Base-by-base conservation (phyloP, 1,284 basidiomycete genomes). In the Irpex lacteus region DNA sequence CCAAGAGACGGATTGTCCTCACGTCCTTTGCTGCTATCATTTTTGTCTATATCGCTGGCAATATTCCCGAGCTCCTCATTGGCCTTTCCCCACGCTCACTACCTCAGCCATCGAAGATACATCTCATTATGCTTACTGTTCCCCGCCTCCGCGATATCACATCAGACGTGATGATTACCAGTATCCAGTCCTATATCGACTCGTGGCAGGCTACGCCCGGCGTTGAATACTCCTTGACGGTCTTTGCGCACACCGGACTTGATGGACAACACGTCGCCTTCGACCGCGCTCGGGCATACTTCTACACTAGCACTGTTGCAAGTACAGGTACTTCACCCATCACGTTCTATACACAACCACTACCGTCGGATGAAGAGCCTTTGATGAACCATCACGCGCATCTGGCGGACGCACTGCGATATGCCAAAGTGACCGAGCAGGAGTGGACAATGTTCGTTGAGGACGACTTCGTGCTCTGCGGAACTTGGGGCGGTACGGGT, bases 401-500 rank as follows among this genome's bases (percentile, higher is more conserved):
- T 40, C 40, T 65, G n/a, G 55, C 63, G 18, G 63, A 65, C 40
- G 63, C 63, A 5, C 7, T 62, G 11, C 52, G 32, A 4, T 60
- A 65, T 26, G 63, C 63, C n/a, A 62, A 54, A n/a, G 7, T 5
- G 18, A 32, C n/a, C 8, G 47, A 36, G 7, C n/a, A 59, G 40
- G 63, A 65, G 32, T 65, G 63, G 63, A 65, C 60, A 19, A 65
- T 65, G 63, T 60, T 65, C 50, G 63, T 62, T 26, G 63, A 65
- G 52, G 63, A 65, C 40, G 63, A 65, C 32, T 65, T 65, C 37
- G 60, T 47, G 55, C 21, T 65, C 15, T 65, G 63, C 32, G 63
- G 60, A 5, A 13, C 11, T 34, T 62, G 60, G 60, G 63, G 63
- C 2, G 18, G 26, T 60, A 47, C 59, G 7, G 49, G 49, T 50